Conservation (phyloP, 2,329 filamentous ascomycete species). For the Aureobasidium sp. region DNA sequence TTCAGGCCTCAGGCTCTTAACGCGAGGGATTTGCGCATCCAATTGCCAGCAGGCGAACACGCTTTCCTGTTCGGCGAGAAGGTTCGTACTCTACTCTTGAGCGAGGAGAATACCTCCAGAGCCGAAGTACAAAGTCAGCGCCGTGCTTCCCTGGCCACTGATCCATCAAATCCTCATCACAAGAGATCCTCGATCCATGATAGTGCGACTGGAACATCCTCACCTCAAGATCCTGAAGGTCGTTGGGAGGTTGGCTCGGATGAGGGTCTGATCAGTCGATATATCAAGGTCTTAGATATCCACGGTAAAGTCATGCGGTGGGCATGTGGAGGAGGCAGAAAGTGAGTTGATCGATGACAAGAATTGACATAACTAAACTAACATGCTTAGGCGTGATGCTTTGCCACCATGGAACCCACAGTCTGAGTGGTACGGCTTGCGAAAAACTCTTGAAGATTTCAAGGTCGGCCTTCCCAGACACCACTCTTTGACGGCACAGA, state of each 20-base stretch:
- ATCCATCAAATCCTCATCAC: constrained; percentile 14
- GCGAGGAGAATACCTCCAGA: constrained; percentile 27
- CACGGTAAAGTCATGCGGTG: constrained; percentile 49
- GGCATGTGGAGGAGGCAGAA: constrained; percentile 50
- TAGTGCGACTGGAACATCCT: neutral
- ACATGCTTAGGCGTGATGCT: constrained; percentile 43
- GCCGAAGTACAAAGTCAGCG: constrained; percentile 33
- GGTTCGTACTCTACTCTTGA: constrained; percentile 43
- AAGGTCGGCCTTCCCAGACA: constrained; percentile 46
- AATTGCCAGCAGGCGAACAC: constrained; percentile 59
- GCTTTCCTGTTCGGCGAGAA: constrained; percentile 55
- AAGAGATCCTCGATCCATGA: constrained; percentile 9
- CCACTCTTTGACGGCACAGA: constrained; percentile 51
- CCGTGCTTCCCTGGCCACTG: constrained; percentile 38
- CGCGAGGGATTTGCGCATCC: constrained; percentile 52
- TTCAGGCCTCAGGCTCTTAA: constrained; percentile 52
- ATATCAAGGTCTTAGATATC: constrained; percentile 46
- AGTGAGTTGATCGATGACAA: constrained; percentile 27
- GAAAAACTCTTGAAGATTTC: constrained; percentile 44
- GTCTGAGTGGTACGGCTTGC: constrained; percentile 48
- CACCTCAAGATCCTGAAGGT: constrained; percentile 30
- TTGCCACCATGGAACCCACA: constrained; percentile 52
- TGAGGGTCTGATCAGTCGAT: constrained; percentile 41
- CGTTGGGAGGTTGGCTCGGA: constrained; percentile 44
- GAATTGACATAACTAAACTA: constrained; percentile 20